Evolutionary conservation across 306 rosid genomes (phyloP), one percentile per base, ranked within the genome.

Genomic region (Dicorynia guianensis): DNA sequence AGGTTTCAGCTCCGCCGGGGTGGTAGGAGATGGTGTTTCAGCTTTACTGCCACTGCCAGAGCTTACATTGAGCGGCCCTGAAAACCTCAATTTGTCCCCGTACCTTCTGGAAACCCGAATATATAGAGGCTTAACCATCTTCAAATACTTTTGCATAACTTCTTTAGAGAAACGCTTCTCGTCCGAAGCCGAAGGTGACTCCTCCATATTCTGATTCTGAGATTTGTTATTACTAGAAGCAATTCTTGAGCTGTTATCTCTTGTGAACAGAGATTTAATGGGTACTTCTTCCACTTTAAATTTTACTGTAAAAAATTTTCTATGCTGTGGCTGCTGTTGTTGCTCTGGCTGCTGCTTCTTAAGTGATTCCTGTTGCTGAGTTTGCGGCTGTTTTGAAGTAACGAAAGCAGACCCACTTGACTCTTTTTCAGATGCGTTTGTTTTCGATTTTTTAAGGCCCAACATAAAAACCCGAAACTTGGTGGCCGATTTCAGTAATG

Each of bases 241-340:
- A 55, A 77, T 68, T 79, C 76, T 85, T 8, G 99, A 92, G 62
- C 93, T 86, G 76, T 85, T 87, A 67, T 93, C 97, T 83, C 97
- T 83, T 3, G 92, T 85, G 77, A 95, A 95, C 58, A 92, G 75
- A 53, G 99, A 92, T 67, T 87, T 78, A 25, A 95, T 90, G 11
- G 97, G 97, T 13, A 89, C 99, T 17, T 92, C 97, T 63, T 92
- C 97, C 0, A 92, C 93, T 77, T 90, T 96, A 30, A 96, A 81
- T 48, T 96, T 96, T 53, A 95, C 92, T 0, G 97, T 87, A 25
- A 89, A 88, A 36, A 83, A 77, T 70, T 88, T 94, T 12, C 77
- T 84, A 57, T 75, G 79, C 46, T 59, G 63, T 4, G 44, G 65
- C 44, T 25, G 30, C 30, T 25, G 30, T 2, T 49, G 60, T n/a